These are phyloP conservation scores for Irpex sp. DNA, from an alignment of 1,284 basidiomycete species.

Conservation along the genomic window DNA sequence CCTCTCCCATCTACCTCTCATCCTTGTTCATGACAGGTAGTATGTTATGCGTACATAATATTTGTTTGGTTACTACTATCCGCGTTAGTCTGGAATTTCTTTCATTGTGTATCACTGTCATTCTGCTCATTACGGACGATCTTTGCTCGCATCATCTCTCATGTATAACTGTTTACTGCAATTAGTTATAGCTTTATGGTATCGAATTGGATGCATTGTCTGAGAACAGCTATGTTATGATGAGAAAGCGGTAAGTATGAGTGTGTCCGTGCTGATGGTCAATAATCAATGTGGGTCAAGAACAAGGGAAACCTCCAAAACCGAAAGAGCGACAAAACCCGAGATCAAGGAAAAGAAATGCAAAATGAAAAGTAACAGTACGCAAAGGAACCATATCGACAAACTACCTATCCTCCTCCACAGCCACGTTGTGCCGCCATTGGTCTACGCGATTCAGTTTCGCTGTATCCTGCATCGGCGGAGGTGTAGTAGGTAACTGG, in stretches of 20 bases:
- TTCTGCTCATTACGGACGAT: conserved; percentile 1
- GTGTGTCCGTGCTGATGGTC: conserved; percentile 6
- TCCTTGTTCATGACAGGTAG: conserved; percentile 4
- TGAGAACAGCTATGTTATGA: neutral
- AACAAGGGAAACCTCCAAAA: neutral
- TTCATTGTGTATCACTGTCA: neutral
- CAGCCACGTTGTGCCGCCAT: conserved; percentile 74
- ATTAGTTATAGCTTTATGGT: conserved; percentile 13
- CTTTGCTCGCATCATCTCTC: conserved; percentile 1
- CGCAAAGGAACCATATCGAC: neutral
- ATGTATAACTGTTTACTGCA: conserved; percentile 15
- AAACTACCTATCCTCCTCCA: conserved; percentile 46
- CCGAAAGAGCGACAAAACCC: neutral
- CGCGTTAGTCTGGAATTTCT: neutral
- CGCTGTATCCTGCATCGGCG: conserved; percentile 55
- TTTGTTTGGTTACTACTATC: conserved; percentile 16
- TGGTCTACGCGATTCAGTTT: conserved; percentile 72
- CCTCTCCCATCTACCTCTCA: conserved; percentile 8
- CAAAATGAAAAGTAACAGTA: conserved; percentile 7
- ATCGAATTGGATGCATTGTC: neutral
- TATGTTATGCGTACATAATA: conserved; percentile 9
- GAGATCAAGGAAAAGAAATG: neutral
- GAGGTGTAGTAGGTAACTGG: conserved; percentile 42
- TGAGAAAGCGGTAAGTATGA: neutral
- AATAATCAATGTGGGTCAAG: neutral